Evolutionary conservation across 2,329 filamentous ascomycete genomes (phyloP).

Genomic region (Aspergillus sp.): DNA sequence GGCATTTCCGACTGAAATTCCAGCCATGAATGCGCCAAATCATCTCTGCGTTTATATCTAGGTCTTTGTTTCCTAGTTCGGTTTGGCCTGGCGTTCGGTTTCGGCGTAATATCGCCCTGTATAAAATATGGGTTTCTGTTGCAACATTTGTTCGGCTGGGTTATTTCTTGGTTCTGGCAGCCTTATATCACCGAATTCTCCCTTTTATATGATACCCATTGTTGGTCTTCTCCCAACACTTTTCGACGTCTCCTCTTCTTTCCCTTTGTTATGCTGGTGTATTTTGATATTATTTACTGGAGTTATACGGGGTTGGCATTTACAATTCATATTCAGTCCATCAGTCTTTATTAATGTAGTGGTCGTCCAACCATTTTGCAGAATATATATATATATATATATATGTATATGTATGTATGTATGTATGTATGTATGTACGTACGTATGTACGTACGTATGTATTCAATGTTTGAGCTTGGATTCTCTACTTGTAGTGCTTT

Average conservation of each 20-base stretch:
- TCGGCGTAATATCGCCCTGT: neutral
- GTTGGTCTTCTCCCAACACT: slow-evolving; percentile 19
- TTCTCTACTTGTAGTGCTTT: no score
- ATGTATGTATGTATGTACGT: no score
- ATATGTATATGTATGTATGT: no score
- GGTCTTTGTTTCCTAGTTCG: neutral
- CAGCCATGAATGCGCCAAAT: slow-evolving; percentile 32
- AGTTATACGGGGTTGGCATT: neutral
- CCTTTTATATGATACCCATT: slow-evolving; percentile 30
- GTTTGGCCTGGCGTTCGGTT: neutral
- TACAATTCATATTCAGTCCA: neutral
- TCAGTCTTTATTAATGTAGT: neutral
- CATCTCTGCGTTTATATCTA: neutral
- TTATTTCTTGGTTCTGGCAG: neutral
- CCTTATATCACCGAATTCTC: neutral
- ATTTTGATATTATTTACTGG: neutral
- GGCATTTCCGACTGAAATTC: slow-evolving; percentile 44
- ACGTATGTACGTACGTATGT: no score
- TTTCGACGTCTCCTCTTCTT: neutral
- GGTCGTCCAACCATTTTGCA: no score
- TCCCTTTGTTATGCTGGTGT: neutral
- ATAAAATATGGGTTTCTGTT: neutral
- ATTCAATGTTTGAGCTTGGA: no score
- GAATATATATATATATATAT: no score
- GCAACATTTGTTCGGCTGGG: neutral